Evolutionary conservation across 2,329 filamentous ascomycete genomes (phyloP).

Genomic region (Talaromyces pinophilus): DNA sequence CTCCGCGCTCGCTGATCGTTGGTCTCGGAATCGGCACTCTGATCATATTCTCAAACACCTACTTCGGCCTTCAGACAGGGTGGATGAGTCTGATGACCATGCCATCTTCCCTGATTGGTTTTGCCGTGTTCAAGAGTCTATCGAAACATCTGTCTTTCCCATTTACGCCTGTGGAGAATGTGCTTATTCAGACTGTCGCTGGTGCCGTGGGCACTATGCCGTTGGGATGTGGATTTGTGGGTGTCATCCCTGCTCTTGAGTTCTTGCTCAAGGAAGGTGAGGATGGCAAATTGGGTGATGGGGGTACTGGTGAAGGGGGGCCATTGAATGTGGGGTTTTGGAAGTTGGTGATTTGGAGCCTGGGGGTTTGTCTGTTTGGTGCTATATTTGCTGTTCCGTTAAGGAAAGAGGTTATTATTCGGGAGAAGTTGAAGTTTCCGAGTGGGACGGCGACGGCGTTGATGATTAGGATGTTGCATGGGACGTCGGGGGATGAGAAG

Average conservation of each 20-base stretch:
- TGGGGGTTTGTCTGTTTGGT: conserved; percentile 94
- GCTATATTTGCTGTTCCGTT: conserved; percentile 94
- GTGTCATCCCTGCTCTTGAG: conserved; percentile 89
- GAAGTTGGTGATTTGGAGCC: conserved; percentile 83
- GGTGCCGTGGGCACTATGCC: conserved; percentile 97
- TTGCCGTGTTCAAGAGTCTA: conserved; percentile 85
- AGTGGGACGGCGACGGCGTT: conserved; percentile 94
- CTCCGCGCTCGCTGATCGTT: conserved; percentile 73
- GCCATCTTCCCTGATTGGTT: conserved; percentile 91
- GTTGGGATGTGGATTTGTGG: conserved; percentile 90
- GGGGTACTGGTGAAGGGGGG: conserved; percentile 70
- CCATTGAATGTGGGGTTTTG: conserved; percentile 70
- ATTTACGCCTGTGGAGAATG: conserved; percentile 94
- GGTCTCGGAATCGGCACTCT: conserved; percentile 83
- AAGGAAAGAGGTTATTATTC: conserved; percentile 85
- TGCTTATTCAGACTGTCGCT: conserved; percentile 92
- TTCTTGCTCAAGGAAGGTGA: conserved; percentile 78
- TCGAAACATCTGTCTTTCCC: conserved; percentile 72
- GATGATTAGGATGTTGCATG: conserved; percentile 87
- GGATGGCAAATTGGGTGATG: conserved; percentile 74
- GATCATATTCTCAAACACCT: conserved; percentile 97
- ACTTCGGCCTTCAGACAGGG: conserved; percentile 93
- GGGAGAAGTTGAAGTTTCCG: conserved; percentile 89
- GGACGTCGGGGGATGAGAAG: conserved; percentile 51
- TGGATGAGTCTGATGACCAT: conserved; percentile 91